These are phyloP conservation scores for Grosmannia clavigera DNA, from an alignment of 2,329 filamentous ascomycete species.

Conservation along the genomic window DNA sequence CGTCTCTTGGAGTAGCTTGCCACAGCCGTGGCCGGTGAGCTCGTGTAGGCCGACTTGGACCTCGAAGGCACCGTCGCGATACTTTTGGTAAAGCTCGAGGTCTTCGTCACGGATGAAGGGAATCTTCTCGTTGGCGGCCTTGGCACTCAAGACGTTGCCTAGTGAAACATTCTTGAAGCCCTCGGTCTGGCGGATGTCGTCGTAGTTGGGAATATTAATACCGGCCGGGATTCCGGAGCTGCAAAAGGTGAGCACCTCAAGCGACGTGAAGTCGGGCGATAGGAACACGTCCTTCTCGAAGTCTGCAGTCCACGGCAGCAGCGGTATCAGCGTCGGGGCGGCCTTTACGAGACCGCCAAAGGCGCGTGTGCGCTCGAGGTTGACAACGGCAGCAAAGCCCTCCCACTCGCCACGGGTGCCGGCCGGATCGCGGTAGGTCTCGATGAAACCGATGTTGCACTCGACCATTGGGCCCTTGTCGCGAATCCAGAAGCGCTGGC, in stretches of 20 bases:
- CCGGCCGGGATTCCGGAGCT: conserved; percentile 55
- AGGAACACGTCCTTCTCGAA: conserved; percentile 97
- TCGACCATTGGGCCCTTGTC: conserved; percentile 74
- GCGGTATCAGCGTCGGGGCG: conserved; percentile 72
- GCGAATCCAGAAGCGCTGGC: conserved; percentile 69
- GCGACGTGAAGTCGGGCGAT: conserved; percentile 87
- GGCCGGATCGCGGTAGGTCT: conserved; percentile 74
- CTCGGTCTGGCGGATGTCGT: conserved; percentile 66
- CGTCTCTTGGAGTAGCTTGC: conserved; percentile 87
- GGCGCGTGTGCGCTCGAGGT: conserved; percentile 77
- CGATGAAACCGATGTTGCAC: conserved; percentile 72
- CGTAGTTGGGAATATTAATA: conserved; percentile 60
- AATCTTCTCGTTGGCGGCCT: conserved; percentile 82
- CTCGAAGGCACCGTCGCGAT: conserved; percentile 80
- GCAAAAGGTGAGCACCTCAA: conserved; percentile 80
- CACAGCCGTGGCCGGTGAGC: conserved; percentile 75
- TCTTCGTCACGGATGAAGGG: conserved; percentile 79
- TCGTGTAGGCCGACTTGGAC: conserved; percentile 94
- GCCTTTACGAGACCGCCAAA: conserved; percentile 76
- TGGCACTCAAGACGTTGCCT: conserved; percentile 84
- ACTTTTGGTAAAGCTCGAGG: conserved; percentile 64
- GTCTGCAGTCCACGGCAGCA: conserved; percentile 74
- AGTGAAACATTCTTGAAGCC: conserved; percentile 92
- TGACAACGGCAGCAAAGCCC: conserved; percentile 73
- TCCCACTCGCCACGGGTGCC: conserved; percentile 77